Evolutionary conservation across 2,329 filamentous ascomycete species (phyloP).

Genomic region (Elsinoe australis): DNA sequence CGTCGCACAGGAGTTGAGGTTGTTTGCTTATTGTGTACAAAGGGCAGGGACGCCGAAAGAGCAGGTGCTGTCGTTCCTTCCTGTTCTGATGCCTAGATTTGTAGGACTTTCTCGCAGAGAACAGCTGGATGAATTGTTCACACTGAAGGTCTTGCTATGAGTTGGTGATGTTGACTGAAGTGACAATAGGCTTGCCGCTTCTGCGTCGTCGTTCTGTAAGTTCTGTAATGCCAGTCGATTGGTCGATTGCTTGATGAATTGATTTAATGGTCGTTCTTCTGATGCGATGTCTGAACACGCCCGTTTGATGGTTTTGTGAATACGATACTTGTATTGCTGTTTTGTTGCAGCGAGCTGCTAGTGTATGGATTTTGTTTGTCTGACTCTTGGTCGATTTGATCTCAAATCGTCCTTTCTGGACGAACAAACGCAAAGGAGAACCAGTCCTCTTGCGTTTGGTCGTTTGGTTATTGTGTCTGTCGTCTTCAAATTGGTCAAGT

Average conservation of each 20-base stretch:
- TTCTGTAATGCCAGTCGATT: not conserved
- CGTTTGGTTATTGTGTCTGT: constrained; percentile 2
- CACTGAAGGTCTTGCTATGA: constrained; percentile 1
- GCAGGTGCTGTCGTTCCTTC: not conserved
- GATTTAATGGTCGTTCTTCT: not conserved
- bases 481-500: not conserved
- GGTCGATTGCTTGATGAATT: constrained; percentile 10
- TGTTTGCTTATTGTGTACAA: constrained; percentile 14
- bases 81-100: not conserved
- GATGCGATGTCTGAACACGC: not conserved
- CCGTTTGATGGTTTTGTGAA: not conserved
- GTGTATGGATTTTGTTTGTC: too few relatives aligned
- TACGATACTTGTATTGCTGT: not conserved
- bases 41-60: constrained; percentile 9
- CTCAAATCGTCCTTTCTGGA: too few relatives aligned
- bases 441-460: too few relatives aligned
- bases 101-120: not conserved
- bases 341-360: too few relatives aligned
- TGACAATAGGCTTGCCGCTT: too few relatives aligned
- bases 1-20: constrained; percentile 4
- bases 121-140: not conserved
- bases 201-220: not conserved
- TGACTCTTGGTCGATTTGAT: too few relatives aligned
- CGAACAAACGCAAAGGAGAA: too few relatives aligned
- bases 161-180: too few relatives aligned